Base-by-base conservation (phyloP, 1,139 yeast genomes). In the Yamadazyma kanchanaburiensis region DNA sequence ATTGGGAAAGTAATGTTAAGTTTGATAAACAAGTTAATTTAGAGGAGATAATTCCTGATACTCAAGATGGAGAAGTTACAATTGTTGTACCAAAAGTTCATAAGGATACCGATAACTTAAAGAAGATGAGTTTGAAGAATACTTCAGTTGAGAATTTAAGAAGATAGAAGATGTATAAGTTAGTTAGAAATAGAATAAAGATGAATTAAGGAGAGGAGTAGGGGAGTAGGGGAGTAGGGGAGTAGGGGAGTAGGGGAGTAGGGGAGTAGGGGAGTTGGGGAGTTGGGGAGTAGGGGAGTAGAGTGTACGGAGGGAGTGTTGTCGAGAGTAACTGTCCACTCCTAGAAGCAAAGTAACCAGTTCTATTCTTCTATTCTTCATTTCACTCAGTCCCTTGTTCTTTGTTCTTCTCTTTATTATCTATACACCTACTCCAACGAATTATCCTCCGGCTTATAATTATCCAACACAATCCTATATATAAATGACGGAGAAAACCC, bases 401-500 rank as follows among this genome's bases (percentile, higher is more conserved):
- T 17, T 17, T 15, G n/a, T n/a, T n/a, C n/a, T n/a, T n/a, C n/a
- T n/a, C n/a, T 12, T 20, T 26, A 26, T 12, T 18, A 22, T n/a
- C 14, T 48, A n/a, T n/a, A n/a, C n/a, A n/a, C n/a, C n/a, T n/a
- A n/a, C n/a, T 66, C 73, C 41, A 80, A 62, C 48, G 73, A 72
- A 37, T 77, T 85, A 58, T 89, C 96, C 48, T 84, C 89, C 29
- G 81, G 77, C 55, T 82, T 82, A 61, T 94, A 94, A 58, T 89
- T 88, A 59, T 94, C 99, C 64, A 89, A 75, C 24, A 91, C 95
- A 38, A 91, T 83, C 61, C 98, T 80, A 60, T 94, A 94, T 32
- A 91, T 83, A 60, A 91, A 94, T 43, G 94, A 87, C 28, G 98
- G 98, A 15, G 97, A 86, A 55, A 85, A 89, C 17, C 97, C 97